These are phyloP conservation scores for Nelumbo lutea DNA, from an alignment of 164 flowering plant genomes.

Conservation along the genomic window DNA sequence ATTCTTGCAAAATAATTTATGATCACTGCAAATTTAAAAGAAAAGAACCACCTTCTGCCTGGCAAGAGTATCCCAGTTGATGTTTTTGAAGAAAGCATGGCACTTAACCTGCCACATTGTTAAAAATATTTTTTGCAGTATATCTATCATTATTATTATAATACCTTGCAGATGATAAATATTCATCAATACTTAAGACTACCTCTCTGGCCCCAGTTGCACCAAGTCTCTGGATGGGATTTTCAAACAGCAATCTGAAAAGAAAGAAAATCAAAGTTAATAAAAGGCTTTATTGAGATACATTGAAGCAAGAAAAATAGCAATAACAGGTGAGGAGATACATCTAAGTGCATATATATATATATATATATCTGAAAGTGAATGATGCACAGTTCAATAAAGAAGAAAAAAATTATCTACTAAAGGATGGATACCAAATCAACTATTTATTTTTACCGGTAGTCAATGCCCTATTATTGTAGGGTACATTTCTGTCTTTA, in stretches of 20 bases:
- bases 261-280: neutral
- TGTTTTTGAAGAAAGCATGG: conserved; percentile 73
- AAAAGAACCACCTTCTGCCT: conserved; percentile 73
- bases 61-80: conserved; percentile 95
- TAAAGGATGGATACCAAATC: too few species aligned
- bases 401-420: too few species aligned
- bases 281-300: too few species aligned
- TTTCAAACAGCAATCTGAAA: conserved; percentile 73
- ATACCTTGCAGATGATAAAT: neutral
- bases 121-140: conserved; percentile 1
- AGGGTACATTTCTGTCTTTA: too few species aligned
- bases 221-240: conserved; percentile 92
- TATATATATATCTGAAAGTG: too few species aligned
- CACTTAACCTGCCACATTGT: conserved; percentile 64
- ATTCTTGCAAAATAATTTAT: neutral
- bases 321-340: too few species aligned
- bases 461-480: too few species aligned
- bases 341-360: too few species aligned
- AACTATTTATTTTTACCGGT: too few species aligned
- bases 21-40: neutral
- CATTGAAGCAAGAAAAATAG: too few species aligned
- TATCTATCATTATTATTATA: neutral
- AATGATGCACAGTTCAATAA: too few species aligned
- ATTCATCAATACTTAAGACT: conserved; percentile 8
- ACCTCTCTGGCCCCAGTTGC: conserved; percentile 96